Percentiles rank a stretch among this genome's conserved stretches.
These are phyloP conservation scores for Spathaspora gorwiae DNA, from an alignment of 805 yeast genomes.

Conservation along the genomic window DNA sequence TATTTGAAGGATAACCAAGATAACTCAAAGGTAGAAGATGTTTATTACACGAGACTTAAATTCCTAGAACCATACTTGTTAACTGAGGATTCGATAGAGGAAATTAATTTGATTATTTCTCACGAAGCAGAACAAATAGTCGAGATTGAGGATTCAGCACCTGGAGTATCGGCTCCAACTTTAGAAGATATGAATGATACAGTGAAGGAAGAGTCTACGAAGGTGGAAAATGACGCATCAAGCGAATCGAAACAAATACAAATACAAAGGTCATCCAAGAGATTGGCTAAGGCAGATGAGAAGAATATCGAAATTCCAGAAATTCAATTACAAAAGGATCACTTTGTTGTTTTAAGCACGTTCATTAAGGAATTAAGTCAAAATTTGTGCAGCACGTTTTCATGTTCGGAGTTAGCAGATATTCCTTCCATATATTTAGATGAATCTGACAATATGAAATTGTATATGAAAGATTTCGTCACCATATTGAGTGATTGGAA, in stretches of 20 bases:
- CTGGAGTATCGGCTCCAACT: slow-evolving; percentile 14
- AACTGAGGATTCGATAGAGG: slow-evolving; percentile 46
- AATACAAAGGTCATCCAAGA: slow-evolving; percentile 25
- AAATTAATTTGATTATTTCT: slow-evolving; percentile 19
- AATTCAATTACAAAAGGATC: slow-evolving; percentile 16
- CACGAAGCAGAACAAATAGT: slow-evolving; percentile 14
- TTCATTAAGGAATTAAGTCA: slow-evolving; percentile 8
- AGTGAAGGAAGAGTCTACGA: slow-evolving; percentile 1
- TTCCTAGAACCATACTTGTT: slow-evolving; percentile 50
- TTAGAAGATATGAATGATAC: slow-evolving; percentile 14
- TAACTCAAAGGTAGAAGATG: slow-evolving; percentile 28
- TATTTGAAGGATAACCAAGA: slow-evolving; percentile 29
- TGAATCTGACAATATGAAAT: slow-evolving; percentile 1
- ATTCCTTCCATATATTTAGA: slow-evolving; percentile 13
- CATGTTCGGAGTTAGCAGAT: slow-evolving; percentile 3
- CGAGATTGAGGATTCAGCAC: slow-evolving; percentile 2
- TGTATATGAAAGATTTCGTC: slow-evolving; percentile 21
- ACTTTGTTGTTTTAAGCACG: slow-evolving; percentile 23
- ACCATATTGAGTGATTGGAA: slow-evolving; percentile 25
- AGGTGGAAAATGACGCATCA: slow-evolving; percentile 12
- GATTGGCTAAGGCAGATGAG: slow-evolving; percentile 24
- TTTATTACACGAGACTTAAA: slow-evolving; percentile 39
- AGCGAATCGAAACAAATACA: slow-evolving; percentile 26
- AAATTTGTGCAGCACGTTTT: slow-evolving; percentile 14
- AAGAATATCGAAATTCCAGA: slow-evolving; percentile 14